Evolutionary conservation across 1,284 basidiomycete species (phyloP).

Genomic region (Rhodotorula glutinis): DNA sequence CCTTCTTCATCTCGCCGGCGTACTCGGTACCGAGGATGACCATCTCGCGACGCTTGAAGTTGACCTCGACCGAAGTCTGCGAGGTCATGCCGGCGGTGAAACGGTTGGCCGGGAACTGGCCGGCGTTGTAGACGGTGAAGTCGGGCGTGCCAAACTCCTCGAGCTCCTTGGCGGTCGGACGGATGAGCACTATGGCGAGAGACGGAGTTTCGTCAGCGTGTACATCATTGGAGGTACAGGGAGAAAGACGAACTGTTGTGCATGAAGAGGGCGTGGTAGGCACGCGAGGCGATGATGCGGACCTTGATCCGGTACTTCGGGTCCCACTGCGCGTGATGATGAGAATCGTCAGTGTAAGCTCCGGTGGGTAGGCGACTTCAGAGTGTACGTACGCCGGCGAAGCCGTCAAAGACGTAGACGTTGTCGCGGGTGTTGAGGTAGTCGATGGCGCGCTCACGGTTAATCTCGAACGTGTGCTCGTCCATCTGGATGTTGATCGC

Average conservation of each 20-base stretch:
- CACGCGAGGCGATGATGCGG: conserved; percentile 95
- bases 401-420: conserved; percentile 70
- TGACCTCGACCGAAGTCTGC: conserved; percentile 97
- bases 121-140: conserved; percentile 99
- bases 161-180: conserved; percentile 91
- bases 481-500: conserved; percentile 80
- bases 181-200: conserved; percentile 99
- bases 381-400: conserved; percentile 63
- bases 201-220: no score
- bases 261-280: conserved; percentile 99
- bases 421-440: conserved; percentile 98
- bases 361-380: no score
- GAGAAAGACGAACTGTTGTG: conserved; percentile 57
- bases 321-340: no score
- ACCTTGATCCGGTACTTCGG: conserved; percentile 99
- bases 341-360: no score
- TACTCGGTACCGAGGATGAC: conserved; percentile 99
- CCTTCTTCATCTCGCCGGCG: conserved; percentile 99
- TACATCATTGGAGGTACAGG: conserved; percentile 9
- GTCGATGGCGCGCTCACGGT: conserved; percentile 99
- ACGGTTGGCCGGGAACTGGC: conserved; percentile 99
- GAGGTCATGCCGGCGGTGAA: conserved; percentile 99
- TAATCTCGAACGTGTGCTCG: conserved; percentile 96
- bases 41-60: conserved; percentile 99
- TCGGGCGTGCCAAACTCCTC: conserved; percentile 96